phyloP scores from a whole-genome alignment of 345 rosid species.

The Kernera saxatilis region DNA sequence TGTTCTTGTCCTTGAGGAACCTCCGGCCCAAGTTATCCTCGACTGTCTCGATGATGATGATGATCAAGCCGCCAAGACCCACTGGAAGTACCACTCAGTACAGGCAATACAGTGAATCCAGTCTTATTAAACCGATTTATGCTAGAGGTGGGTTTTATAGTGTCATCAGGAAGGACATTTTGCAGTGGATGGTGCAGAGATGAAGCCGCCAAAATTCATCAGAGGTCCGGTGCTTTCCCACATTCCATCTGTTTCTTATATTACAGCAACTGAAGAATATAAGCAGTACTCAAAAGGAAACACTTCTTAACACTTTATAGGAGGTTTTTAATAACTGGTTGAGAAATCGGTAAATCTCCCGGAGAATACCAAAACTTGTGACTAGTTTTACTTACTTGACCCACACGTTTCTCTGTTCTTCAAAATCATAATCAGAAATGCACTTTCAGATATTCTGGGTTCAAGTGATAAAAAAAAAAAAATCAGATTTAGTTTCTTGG shows the following conservation, averaged over 20 bases:
- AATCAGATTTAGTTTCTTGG: not conserved
- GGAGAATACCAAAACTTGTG: slow-evolving; percentile 36
- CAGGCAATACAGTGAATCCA: slow-evolving; percentile 39
- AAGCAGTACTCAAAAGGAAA: not conserved
- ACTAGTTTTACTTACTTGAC: slow-evolving; percentile 26
- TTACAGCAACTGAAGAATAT: not conserved
- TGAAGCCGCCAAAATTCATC: not conserved
- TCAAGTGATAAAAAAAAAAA: not conserved
- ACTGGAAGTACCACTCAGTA: slow-evolving; percentile 47
- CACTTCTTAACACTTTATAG: not conserved
- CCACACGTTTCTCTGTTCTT: not conserved
- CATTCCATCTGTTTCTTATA: not conserved
- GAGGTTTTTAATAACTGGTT: slow-evolving; percentile 21
- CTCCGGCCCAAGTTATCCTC: slow-evolving; percentile 49
- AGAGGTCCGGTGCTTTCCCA: not conserved
- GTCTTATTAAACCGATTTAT: slow-evolving; percentile 18
- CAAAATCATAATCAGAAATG: not conserved
- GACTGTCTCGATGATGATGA: slow-evolving; percentile 52
- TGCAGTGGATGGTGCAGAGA: slow-evolving; percentile 51
- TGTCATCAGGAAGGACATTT: slow-evolving; percentile 56
- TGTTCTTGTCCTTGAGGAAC: slow-evolving; percentile 45
- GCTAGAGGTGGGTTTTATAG: slow-evolving; percentile 35
- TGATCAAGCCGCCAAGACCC: slow-evolving; percentile 44
- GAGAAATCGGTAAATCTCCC: slow-evolving; percentile 54
- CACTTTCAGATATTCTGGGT: not conserved